phyloP scores from a whole-genome alignment of 176 grass and related monocot genomes.

The Ananas comosus region DNA sequence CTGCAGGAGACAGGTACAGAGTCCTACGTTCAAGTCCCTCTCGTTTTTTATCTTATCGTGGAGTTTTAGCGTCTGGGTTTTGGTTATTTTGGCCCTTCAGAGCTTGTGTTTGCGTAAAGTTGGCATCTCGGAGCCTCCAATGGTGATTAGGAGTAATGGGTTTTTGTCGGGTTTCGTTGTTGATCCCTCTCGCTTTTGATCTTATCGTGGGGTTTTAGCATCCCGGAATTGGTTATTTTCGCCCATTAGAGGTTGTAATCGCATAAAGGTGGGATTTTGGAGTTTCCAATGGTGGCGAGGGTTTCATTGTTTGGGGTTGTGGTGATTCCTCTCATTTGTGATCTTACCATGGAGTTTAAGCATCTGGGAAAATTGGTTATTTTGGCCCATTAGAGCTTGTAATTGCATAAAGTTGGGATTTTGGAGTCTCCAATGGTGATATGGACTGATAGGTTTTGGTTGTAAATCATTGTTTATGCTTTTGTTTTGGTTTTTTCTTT shows the following conservation, averaged over 20 bases:
- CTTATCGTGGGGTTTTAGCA: background rate
- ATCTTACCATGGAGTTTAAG: background rate
- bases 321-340: background rate
- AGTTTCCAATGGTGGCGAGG: too few species aligned
- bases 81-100: background rate
- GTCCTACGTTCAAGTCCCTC: background rate
- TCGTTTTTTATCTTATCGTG: background rate
- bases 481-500: slow-evolving; percentile 1
- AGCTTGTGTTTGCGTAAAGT: background rate
- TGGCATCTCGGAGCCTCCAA: background rate
- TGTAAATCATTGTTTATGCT: too few species aligned
- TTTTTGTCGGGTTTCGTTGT: background rate
- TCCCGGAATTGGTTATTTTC: background rate
- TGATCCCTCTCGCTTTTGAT: background rate
- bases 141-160: too few species aligned
- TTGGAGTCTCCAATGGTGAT: background rate
- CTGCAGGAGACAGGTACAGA: slow-evolving; percentile 48
- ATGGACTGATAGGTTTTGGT: background rate
- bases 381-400: background rate
- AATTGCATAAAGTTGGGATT: slow-evolving; percentile 4
- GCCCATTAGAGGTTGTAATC: background rate
- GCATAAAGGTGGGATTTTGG: slow-evolving; percentile 2
- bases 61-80: background rate
- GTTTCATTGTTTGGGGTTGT: background rate
- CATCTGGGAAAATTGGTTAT: background rate